Evolutionary conservation across 441 rosid genomes (phyloP).

Genomic region (Flueggea neowawraea): DNA sequence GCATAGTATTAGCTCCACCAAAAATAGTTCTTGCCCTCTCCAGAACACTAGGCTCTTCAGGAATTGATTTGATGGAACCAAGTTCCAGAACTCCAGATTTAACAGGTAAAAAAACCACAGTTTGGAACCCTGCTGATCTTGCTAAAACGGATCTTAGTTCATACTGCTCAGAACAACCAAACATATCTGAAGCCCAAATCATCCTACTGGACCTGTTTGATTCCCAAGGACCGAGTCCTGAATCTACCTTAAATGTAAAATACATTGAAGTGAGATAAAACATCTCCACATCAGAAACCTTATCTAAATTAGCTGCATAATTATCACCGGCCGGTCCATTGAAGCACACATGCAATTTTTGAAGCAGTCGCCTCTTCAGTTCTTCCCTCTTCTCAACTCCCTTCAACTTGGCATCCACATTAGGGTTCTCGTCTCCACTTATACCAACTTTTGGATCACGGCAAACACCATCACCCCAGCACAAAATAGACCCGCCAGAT

Average conservation of each 20-base stretch:
- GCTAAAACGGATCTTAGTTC: slow-evolving; percentile 71
- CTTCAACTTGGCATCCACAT: slow-evolving; percentile 26
- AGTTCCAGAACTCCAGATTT: slow-evolving; percentile 89
- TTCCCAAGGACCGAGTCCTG: slow-evolving; percentile 56
- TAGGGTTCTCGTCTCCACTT: slow-evolving; percentile 49
- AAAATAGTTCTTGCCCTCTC: slow-evolving; percentile 51
- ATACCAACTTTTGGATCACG: slow-evolving; percentile 51
- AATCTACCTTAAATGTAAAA: slow-evolving; percentile 61
- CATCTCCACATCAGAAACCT: slow-evolving; percentile 87
- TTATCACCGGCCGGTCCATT: slow-evolving; percentile 48
- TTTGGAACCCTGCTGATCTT: slow-evolving; percentile 66
- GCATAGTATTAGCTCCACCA: slow-evolving; percentile 41
- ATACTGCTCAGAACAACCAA: slow-evolving; percentile 59
- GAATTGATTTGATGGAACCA: slow-evolving; percentile 71
- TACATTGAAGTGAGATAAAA: slow-evolving; percentile 89
- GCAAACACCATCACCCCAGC: slow-evolving; percentile 89
- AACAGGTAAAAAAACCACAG: slow-evolving; percentile 72
- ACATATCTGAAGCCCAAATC: slow-evolving; percentile 57
- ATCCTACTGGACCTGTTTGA: slow-evolving; percentile 43
- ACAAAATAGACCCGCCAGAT: slow-evolving; percentile 42
- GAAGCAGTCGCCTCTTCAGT: slow-evolving; percentile 66
- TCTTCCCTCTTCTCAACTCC: slow-evolving; percentile 49
- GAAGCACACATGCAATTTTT: slow-evolving; percentile 72
- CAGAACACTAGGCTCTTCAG: slow-evolving; percentile 36
- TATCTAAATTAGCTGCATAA: slow-evolving; percentile 51